These are phyloP conservation scores for Melaleuca quinquenervia DNA, from an alignment of 345 rosid genomes.

Conservation along the genomic window DNA sequence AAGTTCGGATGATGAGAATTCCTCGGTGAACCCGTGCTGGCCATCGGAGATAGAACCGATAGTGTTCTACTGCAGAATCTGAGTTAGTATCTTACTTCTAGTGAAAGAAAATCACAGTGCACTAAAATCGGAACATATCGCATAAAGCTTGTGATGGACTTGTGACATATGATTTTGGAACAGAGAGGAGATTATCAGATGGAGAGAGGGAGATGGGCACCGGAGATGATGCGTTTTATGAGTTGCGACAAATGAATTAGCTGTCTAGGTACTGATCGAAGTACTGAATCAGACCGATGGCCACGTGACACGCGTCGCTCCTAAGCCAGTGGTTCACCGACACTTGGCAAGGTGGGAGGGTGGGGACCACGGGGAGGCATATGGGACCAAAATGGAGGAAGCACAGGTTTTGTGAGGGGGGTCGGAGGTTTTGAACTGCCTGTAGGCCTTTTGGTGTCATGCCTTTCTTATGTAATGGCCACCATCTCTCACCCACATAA, in stretches of 20 bases:
- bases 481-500: not conserved
- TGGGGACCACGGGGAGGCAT: constrained; percentile 5
- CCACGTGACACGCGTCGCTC: not conserved
- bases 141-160: not conserved
- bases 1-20: constrained; percentile 20
- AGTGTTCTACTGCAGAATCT: not conserved
- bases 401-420: not conserved
- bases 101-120: not conserved
- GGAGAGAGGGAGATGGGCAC: not conserved
- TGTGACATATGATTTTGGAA: not conserved
- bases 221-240: not conserved
- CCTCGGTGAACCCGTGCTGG: constrained; percentile 28
- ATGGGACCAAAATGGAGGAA: not conserved
- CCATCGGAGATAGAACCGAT: constrained; percentile 9
- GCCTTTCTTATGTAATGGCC: constrained; percentile 8
- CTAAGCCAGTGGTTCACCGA: not conserved
- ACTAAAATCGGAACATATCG: not conserved
- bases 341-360: not conserved
- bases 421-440: constrained; percentile 3
- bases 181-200: not conserved
- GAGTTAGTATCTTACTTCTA: not conserved
- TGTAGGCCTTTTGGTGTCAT: constrained; percentile 9
- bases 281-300: not conserved
- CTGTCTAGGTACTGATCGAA: not conserved
- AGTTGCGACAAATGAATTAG: not conserved